Conservation (phyloP, 176 grass and related monocot species). For the Pontederia crassipes region DNA sequence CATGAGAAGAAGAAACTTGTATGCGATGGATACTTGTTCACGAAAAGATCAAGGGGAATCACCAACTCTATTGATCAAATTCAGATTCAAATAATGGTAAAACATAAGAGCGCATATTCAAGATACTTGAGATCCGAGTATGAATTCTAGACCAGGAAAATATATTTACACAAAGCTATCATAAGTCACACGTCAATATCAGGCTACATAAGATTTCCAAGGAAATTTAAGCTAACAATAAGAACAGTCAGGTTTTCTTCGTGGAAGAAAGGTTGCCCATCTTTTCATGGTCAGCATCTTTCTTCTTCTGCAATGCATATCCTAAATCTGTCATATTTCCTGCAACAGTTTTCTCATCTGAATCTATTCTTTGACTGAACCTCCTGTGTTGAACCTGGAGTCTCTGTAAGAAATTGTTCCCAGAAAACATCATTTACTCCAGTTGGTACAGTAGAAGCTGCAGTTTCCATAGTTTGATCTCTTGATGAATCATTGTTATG, state of each 20-base stretch:
- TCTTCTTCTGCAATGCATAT: conserved; percentile 50
- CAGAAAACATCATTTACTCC: conserved; percentile 78
- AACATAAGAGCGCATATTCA: too few species aligned
- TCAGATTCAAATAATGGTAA: too few species aligned
- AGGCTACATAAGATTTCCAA: too few species aligned
- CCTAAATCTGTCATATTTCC: conserved; percentile 20
- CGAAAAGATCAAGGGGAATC: too few species aligned
- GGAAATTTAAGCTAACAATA: too few species aligned
- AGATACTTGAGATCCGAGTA: too few species aligned
- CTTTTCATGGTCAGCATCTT: conserved; percentile 57
- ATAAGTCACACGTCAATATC: too few species aligned
- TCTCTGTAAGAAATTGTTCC: conserved; percentile 88
- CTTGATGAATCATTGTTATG: conserved; percentile 40
- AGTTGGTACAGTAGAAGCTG: conserved; percentile 14
- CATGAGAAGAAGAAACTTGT: too few species aligned
- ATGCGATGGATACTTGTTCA: too few species aligned
- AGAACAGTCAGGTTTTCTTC: conserved; percentile 47
- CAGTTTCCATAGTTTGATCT: conserved; percentile 24
- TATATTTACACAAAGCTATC: too few species aligned
- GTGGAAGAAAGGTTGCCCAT: conserved; percentile 56
- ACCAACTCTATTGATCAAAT: too few species aligned
- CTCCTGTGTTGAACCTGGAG: conserved; percentile 48
- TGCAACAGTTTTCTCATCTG: conserved; percentile 27
- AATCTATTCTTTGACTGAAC: conserved; percentile 57
- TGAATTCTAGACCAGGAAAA: too few species aligned